Percentiles rank a stretch among this genome's conserved stretches.
Conservation (phyloP, 129 eudicot genomes). For the Erigeron canadensis region DNA sequence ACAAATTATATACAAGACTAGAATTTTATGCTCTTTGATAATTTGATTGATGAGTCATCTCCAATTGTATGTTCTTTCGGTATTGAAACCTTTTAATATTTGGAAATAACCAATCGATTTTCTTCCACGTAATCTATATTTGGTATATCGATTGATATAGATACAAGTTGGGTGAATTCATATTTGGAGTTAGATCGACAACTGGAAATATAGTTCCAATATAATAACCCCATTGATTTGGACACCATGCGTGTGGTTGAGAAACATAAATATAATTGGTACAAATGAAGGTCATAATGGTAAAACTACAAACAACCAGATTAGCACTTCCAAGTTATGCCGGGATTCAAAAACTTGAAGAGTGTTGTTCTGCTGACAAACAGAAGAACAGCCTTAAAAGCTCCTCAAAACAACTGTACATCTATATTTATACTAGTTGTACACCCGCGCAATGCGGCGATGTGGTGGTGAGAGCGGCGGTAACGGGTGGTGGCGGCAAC, state of each 20-base stretch:
- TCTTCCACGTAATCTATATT: no score
- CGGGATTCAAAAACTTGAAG: constrained; percentile 26
- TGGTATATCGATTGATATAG: no score
- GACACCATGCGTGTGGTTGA: constrained; percentile 38
- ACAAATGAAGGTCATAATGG: constrained; percentile 21
- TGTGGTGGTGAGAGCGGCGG: no score
- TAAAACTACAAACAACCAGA: constrained; percentile 27
- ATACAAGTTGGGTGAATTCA: not conserved
- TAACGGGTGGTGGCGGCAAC: no score
- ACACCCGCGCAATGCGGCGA: no score
- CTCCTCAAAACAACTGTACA: constrained; percentile 24
- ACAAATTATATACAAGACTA: no score
- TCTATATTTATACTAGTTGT: constrained; percentile 21
- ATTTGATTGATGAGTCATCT: no score
- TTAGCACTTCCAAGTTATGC: constrained; percentile 18
- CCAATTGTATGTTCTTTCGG: no score
- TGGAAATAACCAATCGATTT: no score
- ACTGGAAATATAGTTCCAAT: constrained; percentile 21
- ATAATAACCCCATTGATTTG: constrained; percentile 20
- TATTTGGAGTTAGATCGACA: not conserved
- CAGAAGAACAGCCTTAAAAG: constrained; percentile 12
- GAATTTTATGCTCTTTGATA: no score
- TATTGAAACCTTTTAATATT: no score
- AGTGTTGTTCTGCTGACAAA: constrained; percentile 25
- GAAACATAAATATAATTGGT: constrained; percentile 8